A percentile compares a stretch with the other conserved stretches of the same genome.
phyloP scores from a whole-genome alignment of 2,329 filamentous ascomycete species.

The Cercospora zeina region DNA sequence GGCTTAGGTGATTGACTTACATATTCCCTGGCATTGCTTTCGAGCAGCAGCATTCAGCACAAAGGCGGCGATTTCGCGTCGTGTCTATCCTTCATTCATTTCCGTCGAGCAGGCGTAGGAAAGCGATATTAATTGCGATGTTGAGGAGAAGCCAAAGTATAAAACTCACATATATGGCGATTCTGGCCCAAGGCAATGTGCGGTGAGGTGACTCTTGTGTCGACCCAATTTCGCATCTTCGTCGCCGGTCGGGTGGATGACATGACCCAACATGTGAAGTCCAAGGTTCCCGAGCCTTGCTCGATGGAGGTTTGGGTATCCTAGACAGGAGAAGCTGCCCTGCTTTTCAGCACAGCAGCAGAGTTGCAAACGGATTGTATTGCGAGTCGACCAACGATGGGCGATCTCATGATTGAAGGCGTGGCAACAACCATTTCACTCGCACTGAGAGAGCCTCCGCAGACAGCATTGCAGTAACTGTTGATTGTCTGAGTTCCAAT shows the following conservation, averaged over 20 bases:
- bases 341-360: neutral
- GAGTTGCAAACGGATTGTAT: neutral
- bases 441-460: neutral
- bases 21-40: slow-evolving; percentile 19
- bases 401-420: neutral
- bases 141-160: neutral
- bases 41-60: neutral
- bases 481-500: too few species aligned
- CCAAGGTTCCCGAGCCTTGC: neutral
- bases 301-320: neutral
- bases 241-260: neutral
- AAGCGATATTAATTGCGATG: neutral
- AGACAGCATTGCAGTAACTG: neutral
- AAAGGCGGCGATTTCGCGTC: neutral
- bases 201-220: neutral
- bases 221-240: neutral
- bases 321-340: slow-evolving; percentile 6
- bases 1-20: neutral
- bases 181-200: neutral
- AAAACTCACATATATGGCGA: neutral
- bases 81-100: neutral
- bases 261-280: slow-evolving; percentile 3
- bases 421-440: neutral
- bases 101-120: neutral
- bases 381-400: neutral